A percentile compares a stretch with the other conserved stretches of the same genome.
phyloP scores from a whole-genome alignment of 176 grass and related monocot species.

The Paspalum notatum region DNA sequence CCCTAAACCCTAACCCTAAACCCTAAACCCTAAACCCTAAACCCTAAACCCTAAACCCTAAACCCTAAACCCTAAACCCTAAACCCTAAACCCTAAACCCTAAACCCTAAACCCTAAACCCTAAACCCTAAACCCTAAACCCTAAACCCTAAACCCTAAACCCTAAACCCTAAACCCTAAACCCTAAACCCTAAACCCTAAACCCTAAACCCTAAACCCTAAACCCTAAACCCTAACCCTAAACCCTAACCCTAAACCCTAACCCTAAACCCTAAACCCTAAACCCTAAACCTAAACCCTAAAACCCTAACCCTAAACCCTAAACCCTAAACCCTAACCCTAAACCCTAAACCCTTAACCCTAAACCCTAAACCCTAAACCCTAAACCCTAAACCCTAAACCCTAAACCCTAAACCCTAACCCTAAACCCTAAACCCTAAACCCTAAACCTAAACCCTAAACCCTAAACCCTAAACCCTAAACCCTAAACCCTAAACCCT shows the following conservation, averaged over 20 bases:
- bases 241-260: slow-evolving; percentile 35
- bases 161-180: slow-evolving; percentile 22
- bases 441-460: too few relatives aligned
- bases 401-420: slow-evolving; percentile 35
- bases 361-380: slow-evolving; percentile 43
- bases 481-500: too few relatives aligned
- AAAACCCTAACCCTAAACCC: slow-evolving; percentile 29
- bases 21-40: background rate
- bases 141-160: slow-evolving; percentile 23
- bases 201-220: slow-evolving; percentile 20
- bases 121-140: slow-evolving; percentile 35
- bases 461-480: too few relatives aligned
- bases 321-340: slow-evolving; percentile 33
- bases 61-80: slow-evolving; percentile 1
- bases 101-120: slow-evolving; percentile 41
- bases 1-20: slow-evolving; percentile 14
- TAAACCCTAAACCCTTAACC: slow-evolving; percentile 44
- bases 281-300: slow-evolving; percentile 19
- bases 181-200: slow-evolving; percentile 32
- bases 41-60: slow-evolving; percentile 4
- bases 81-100: slow-evolving; percentile 36
- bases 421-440: too few relatives aligned
- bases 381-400: slow-evolving; percentile 41
- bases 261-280: slow-evolving; percentile 41
- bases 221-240: slow-evolving; percentile 36